Evolutionary conservation across 768 basidiomycete genomes (phyloP), one percentile per base, ranked within the genome.

Genomic region (Mycena leptocephala): DNA sequence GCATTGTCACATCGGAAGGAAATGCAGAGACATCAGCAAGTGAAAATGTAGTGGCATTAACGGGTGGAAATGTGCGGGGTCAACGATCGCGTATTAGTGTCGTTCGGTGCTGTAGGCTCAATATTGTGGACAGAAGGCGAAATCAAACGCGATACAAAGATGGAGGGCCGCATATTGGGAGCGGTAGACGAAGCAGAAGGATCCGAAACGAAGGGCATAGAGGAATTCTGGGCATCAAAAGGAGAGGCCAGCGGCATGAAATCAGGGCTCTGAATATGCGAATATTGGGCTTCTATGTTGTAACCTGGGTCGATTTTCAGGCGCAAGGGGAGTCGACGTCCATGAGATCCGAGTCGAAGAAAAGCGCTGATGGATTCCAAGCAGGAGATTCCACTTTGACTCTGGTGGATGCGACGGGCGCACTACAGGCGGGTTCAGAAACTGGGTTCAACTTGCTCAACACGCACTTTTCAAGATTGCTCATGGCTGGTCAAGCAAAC

Each of bases 251-350:
- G 58, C 1, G 66, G 58, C 28, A 48, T 4, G 11, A 70, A 61
- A 56, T 75, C 74, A 46, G 68, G 63, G 8, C 62, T 43, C 63
- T 59, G 68, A 32, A 75, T 75, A 24, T 75, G 74, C 1, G 69
- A 41, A 26, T 75, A 66, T 30, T 70, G 69, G 5, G 55, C 33
- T 58, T 75, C 74, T 9, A 75, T 58, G 48, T 30, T 32, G 67
- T 69, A 69, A 18, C 53, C 61, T 46, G 59, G 46, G 32, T 63
- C 51, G n/a, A 14, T 13, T 63, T 53, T 28, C 5, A 64, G 6
- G 14, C 14, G 35, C 16, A 72, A 24, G 62, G 41, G 2, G 32
- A 66, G 55, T 65, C 66, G 41, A 61, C 62, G 28, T 74, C 59
- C 66, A 68, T 74, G 28, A 20, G 43, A 59, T 61, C 41, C 3